Evolutionary conservation across 2,329 filamentous ascomycete genomes (phyloP), one percentile per base, ranked within the genome.

Genomic region (Aspergillus sp.): DNA sequence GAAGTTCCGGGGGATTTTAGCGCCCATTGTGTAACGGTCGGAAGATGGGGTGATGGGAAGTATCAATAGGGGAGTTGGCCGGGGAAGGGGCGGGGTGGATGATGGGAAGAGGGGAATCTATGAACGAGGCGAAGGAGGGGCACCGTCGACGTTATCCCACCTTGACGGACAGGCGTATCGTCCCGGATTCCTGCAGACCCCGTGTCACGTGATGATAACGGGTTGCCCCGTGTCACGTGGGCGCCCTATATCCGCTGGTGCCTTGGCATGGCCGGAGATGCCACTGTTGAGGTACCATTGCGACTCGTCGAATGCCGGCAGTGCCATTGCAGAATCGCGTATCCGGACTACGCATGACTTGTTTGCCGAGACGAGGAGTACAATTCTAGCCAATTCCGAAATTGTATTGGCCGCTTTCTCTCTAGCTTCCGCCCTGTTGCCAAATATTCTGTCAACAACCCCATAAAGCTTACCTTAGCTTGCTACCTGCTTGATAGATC

Each of bases 1-100:
- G 77, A 99, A 99, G 82, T 98, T 98, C 76, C 95, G 87, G 63
- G 95, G 95, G 59, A 99, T 86, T 78, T 96, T 92, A 60, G 90
- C 87, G 58, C 81, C 76, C 85, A 87, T 88, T 54, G 26, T 70
- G 59, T 20, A 16, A 22, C 32, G 42, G 32, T 47, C 16, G 11
- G 26, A 20, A 45, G 9, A 2, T 10, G 4, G 10, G 45, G 12
- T 52, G 52, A 11, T 46, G 39, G 11, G 52, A 45, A 36, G 24
- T 47, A 24, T 47, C 20, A 6, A 47, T 47, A 22, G 29, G 16
- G 49, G 26, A 10, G 51, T 47, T 10, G 18, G 32, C 20, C 14
- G 22, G 31, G 36, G 24, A 56, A 54, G 42, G 50, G 55, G 29
- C 39, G 49, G 54, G 36, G 29, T 46, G n/a, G 56, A 56, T 57